A percentile compares a stretch with the other conserved stretches of the same genome.
These are phyloP conservation scores for Pisolithus orientalis DNA, from an alignment of 768 basidiomycete genomes.

Conservation along the genomic window DNA sequence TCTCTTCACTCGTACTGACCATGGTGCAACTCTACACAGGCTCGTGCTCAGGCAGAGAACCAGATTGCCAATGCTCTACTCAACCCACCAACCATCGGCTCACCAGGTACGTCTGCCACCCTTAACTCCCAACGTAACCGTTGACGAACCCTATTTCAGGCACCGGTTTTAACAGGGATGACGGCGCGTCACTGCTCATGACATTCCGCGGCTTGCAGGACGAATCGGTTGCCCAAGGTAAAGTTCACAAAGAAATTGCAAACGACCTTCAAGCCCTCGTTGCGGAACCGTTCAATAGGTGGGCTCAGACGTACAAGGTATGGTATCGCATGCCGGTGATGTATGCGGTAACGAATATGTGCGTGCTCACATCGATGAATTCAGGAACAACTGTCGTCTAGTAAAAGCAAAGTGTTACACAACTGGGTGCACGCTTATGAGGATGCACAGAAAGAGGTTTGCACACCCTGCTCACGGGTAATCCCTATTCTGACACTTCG, in stretches of 20 bases:
- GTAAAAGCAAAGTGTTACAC: constrained; percentile 52
- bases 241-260: constrained; percentile 63
- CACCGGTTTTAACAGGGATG: constrained; percentile 69
- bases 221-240: constrained; percentile 68
- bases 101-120: constrained; percentile 36
- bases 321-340: background rate
- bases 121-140: background rate
- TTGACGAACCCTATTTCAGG: constrained; percentile 28
- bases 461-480: constrained; percentile 2
- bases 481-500: background rate
- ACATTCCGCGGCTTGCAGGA: constrained; percentile 75
- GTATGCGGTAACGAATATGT: background rate
- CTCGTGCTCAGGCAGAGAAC: constrained; percentile 65
- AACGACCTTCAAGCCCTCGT: constrained; percentile 72
- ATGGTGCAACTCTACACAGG: constrained; percentile 36
- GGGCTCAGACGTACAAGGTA: constrained; percentile 74
- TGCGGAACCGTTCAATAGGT: constrained; percentile 72
- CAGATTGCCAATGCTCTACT: constrained; percentile 56
- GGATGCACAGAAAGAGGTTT: constrained; percentile 56
- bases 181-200: constrained; percentile 76
- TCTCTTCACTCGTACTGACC: background rate
- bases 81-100: constrained; percentile 41
- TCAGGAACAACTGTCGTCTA: constrained; percentile 59
- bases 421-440: constrained; percentile 69
- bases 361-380: background rate